phyloP scores from a whole-genome alignment of 345 rosid genomes.

The Hypericum perforatum region DNA sequence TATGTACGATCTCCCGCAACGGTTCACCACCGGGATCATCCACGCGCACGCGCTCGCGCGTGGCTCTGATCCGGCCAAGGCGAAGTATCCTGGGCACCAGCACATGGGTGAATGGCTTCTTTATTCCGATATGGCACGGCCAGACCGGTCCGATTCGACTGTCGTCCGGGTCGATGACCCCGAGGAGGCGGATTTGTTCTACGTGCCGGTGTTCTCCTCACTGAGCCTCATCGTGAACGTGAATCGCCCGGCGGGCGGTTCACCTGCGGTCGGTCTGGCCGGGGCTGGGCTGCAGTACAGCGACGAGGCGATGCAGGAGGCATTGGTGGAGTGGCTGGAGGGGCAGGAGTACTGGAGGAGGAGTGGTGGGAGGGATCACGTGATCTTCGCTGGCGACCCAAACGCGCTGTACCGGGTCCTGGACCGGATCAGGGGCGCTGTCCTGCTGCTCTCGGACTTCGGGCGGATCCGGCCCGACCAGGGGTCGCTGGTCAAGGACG shows the following conservation, averaged over 20 bases:
- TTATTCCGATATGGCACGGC: constrained; percentile 55
- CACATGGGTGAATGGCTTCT: constrained; percentile 99
- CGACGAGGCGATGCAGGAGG: constrained; percentile 80
- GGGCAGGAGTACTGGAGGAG: constrained; percentile 73
- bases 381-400: constrained; percentile 81
- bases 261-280: neutral
- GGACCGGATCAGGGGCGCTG: constrained; percentile 58
- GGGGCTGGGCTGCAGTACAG: constrained; percentile 44
- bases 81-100: constrained; percentile 93
- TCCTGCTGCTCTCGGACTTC: constrained; percentile 65
- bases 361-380: constrained; percentile 69
- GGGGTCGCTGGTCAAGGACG: constrained; percentile 86
- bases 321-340: constrained; percentile 73
- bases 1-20: constrained; percentile 76
- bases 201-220: constrained; percentile 78
- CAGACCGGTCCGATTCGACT: constrained; percentile 62
- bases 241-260: constrained; percentile 22
- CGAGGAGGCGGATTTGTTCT: constrained; percentile 77
- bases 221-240: constrained; percentile 65
- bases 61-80: constrained; percentile 45
- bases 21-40: constrained; percentile 72
- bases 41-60: constrained; percentile 70
- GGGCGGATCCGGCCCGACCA: constrained; percentile 77
- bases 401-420: constrained; percentile 63
- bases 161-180: constrained; percentile 53